Conservation (phyloP, 805 yeast species). For the Lachancea nothofagi region DNA sequence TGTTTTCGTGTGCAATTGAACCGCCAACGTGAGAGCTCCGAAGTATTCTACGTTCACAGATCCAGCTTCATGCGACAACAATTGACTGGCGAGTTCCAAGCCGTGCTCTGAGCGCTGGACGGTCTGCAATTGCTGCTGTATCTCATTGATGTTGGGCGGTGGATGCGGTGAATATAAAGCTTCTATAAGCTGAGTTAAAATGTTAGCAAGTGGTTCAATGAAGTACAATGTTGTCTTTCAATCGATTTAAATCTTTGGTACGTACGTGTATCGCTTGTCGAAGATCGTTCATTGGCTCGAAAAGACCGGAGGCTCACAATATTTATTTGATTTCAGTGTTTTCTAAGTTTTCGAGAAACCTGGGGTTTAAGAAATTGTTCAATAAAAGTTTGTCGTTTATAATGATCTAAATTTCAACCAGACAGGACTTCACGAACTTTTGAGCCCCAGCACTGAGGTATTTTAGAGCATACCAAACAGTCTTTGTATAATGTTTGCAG, state of each 20-base stretch:
- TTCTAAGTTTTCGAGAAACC: neutral
- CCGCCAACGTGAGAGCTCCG: constrained; percentile 34
- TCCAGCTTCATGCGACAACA: constrained; percentile 17
- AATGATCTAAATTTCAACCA: too few relatives aligned
- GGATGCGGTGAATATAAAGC: constrained; percentile 27
- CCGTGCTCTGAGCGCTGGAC: constrained; percentile 31
- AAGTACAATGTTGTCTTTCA: neutral
- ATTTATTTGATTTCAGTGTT: neutral
- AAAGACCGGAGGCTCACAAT: neutral
- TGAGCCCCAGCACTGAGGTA: too few relatives aligned
- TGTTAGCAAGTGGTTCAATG: constrained; percentile 5
- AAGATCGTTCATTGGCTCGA: constrained; percentile 3
- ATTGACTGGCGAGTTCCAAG: constrained; percentile 24
- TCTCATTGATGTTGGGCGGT: constrained; percentile 25
- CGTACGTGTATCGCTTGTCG: constrained; percentile 9
- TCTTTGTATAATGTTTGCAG: too few relatives aligned
- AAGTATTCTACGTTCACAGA: constrained; percentile 31
- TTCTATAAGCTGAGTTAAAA: constrained; percentile 21
- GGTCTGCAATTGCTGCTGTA: constrained; percentile 28
- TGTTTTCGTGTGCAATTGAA: constrained; percentile 24
- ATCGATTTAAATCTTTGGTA: neutral
- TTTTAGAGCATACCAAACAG: too few relatives aligned
- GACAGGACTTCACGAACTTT: too few relatives aligned
- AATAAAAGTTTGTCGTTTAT: too few relatives aligned
- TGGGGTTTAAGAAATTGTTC: too few relatives aligned